Conservation (phyloP, 257 asterid species). For the Ajuga chamaepitys region DNA sequence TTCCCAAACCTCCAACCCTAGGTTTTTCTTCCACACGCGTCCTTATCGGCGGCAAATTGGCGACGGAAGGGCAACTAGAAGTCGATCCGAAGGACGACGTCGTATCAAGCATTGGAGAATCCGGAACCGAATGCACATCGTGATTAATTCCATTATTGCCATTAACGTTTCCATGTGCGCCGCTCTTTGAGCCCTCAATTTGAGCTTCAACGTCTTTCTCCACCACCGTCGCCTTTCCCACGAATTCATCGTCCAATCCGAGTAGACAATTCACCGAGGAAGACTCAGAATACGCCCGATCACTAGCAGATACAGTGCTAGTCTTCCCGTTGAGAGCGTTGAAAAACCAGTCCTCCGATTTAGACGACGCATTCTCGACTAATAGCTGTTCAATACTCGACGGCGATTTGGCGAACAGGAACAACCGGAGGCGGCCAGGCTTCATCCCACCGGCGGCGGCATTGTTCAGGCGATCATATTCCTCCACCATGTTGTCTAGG, state of each 20-base stretch:
- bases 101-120: constrained; percentile 76
- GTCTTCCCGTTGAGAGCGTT: constrained; percentile 66
- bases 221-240: constrained; percentile 19
- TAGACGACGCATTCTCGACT: constrained; percentile 43
- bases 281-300: constrained; percentile 55
- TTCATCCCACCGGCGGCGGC: constrained; percentile 17
- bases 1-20: constrained; percentile 39
- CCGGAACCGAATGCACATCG: constrained; percentile 79
- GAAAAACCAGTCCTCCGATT: constrained; percentile 86
- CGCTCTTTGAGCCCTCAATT: constrained; percentile 27
- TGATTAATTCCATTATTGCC: constrained; percentile 24
- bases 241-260: constrained; percentile 58
- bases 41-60: constrained; percentile 72
- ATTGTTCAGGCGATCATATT: constrained; percentile 61
- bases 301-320: constrained; percentile 31
- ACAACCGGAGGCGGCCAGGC: constrained; percentile 57
- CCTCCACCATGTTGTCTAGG: constrained; percentile 88
- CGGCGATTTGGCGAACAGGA: constrained; percentile 31
- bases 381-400: constrained; percentile 38
- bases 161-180: constrained; percentile 34
- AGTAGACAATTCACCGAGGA: constrained; percentile 71
- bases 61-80: constrained; percentile 63
- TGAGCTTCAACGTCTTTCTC: constrained; percentile 40
- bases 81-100: constrained; percentile 85
- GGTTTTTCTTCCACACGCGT: constrained; percentile 65